Evolutionary conservation across 2,329 filamentous ascomycete genomes (phyloP).

Genomic region (Exophiala oligosperma): DNA sequence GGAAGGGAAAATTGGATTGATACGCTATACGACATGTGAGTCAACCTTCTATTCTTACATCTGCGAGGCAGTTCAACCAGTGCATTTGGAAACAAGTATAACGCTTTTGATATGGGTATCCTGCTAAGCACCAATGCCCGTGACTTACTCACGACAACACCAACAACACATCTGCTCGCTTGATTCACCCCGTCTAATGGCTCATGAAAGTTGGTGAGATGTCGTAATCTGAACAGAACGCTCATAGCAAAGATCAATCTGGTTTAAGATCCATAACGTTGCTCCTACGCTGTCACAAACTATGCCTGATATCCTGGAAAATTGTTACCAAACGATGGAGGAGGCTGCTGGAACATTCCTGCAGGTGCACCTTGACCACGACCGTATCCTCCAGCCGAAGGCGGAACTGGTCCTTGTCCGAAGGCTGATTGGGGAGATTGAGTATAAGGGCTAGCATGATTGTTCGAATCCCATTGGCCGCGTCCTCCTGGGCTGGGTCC

Average conservation of each 20-base stretch:
- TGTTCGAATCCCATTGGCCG: constrained; percentile 37
- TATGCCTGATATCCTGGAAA: constrained; percentile 22
- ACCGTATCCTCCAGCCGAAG: constrained; percentile 79
- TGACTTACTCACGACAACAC: not conserved
- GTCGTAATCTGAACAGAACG: not conserved
- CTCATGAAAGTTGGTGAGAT: not conserved
- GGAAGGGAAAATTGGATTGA: no score
- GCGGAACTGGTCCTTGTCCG: constrained; percentile 62
- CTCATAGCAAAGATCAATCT: constrained; percentile 1
- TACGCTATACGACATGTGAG: no score
- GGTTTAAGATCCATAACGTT: not conserved
- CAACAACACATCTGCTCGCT: not conserved
- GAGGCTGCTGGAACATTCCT: constrained; percentile 24
- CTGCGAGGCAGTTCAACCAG: no score
- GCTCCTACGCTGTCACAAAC: not conserved
- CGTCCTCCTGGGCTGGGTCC: constrained; percentile 60
- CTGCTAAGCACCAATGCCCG: not conserved
- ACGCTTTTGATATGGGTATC: not conserved
- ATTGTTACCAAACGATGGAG: constrained; percentile 18
- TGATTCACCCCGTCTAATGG: not conserved
- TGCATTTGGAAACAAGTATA: not conserved
- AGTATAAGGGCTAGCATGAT: constrained; percentile 59
- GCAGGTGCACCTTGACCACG: constrained; percentile 57
- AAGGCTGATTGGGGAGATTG: constrained; percentile 52
- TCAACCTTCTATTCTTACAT: no score